Evolutionary conservation across 768 basidiomycete genomes (phyloP).

Genomic region (Cystobasidium ongulense): DNA sequence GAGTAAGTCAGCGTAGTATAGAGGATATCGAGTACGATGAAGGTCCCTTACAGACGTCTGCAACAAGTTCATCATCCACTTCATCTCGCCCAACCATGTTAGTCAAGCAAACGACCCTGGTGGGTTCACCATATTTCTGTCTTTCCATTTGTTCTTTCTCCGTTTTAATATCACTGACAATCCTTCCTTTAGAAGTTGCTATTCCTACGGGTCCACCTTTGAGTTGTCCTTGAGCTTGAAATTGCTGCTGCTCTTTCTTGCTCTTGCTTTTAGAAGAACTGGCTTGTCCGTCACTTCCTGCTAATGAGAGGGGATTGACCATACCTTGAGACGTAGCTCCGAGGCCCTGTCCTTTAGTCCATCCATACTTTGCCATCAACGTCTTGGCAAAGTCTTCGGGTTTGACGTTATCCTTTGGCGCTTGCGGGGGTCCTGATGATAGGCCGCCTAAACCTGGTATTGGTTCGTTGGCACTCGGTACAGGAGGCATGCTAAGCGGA

Average conservation of each 20-base stretch:
- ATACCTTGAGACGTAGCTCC: constrained; percentile 78
- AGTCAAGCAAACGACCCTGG: constrained; percentile 76
- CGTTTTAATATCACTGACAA: constrained; percentile 84
- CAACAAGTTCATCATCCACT: constrained; percentile 63
- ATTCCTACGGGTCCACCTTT: constrained; percentile 50
- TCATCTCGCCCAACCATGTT: constrained; percentile 84
- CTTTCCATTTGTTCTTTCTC: constrained; percentile 65
- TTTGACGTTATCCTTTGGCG: constrained; percentile 22
- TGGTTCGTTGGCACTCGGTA: neutral
- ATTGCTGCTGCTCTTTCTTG: constrained; percentile 35
- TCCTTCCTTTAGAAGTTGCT: constrained; percentile 64
- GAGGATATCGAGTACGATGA: neutral
- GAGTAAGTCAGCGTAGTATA: neutral
- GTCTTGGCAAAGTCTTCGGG: constrained; percentile 60
- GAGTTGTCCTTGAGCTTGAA: constrained; percentile 25
- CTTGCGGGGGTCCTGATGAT: neutral
- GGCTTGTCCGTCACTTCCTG: constrained; percentile 54
- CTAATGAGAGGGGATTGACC: constrained; percentile 62
- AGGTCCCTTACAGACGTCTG: constrained; percentile 66
- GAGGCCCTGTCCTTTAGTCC: constrained; percentile 85
- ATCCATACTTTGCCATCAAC: constrained; percentile 93
- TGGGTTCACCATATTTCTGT: constrained; percentile 76
- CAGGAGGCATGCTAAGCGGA: neutral
- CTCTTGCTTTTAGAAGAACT: constrained; percentile 38
- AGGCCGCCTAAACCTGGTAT: constrained; percentile 10